Conservation (phyloP, 1,284 basidiomycete genomes). For the Papiliotrema fonsecae region DNA sequence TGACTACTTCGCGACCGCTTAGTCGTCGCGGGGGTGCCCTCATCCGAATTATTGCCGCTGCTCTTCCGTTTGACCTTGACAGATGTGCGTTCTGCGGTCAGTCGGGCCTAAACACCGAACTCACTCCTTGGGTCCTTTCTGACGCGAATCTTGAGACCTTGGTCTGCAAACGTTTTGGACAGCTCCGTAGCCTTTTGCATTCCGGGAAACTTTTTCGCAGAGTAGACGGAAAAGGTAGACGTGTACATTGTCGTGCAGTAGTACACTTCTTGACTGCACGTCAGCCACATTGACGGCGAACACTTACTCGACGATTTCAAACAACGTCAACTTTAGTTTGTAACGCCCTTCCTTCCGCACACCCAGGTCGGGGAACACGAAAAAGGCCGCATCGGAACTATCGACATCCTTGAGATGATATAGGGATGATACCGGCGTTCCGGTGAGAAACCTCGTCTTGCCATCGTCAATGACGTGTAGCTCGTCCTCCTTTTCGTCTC, state of each 20-base stretch:
- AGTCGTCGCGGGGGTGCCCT: constrained; percentile 6
- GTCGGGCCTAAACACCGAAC: constrained; percentile 1
- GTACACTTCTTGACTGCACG: constrained; percentile 64
- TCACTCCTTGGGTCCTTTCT: constrained; percentile 62
- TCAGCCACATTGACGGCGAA: no score
- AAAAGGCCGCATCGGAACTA: constrained; percentile 80
- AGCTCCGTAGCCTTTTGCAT: constrained; percentile 84
- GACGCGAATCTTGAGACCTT: constrained; percentile 89
- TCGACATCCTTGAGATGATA: constrained; percentile 93
- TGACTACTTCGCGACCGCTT: constrained; percentile 14
- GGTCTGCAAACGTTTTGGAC: constrained; percentile 80
- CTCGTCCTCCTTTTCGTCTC: constrained; percentile 72
- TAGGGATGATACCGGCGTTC: constrained; percentile 73
- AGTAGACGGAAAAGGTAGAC: constrained; percentile 65
- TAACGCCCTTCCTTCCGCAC: constrained; percentile 84
- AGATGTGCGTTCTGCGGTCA: not conserved
- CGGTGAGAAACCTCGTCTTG: constrained; percentile 49
- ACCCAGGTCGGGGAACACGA: constrained; percentile 81
- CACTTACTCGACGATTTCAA: constrained; percentile 88
- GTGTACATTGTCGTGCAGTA: constrained; percentile 87
- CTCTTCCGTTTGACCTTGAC: constrained; percentile 12
- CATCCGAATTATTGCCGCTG: constrained; percentile 17
- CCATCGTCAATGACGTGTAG: constrained; percentile 89
- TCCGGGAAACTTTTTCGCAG: constrained; percentile 89
- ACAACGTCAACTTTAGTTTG: constrained; percentile 82